Conservation (phyloP, 1,284 basidiomycete genomes). For the Tilletia walkeri region DNA sequence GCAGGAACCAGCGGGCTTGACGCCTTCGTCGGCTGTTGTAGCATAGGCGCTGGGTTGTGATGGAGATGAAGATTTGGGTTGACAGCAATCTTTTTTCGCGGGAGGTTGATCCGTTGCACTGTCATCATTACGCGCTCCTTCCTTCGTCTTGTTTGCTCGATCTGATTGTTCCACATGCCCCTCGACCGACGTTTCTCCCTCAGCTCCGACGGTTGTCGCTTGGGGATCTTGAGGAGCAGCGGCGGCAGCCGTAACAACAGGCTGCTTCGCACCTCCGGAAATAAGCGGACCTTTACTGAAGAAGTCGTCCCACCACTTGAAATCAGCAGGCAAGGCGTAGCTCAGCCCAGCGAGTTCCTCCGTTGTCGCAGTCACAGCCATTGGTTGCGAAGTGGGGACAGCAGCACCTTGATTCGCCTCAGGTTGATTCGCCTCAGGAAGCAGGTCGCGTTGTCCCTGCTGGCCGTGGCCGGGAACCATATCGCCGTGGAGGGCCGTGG, state of each 20-base stretch:
- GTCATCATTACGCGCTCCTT: no score
- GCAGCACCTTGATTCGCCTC: not conserved
- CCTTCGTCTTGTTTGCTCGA: no score
- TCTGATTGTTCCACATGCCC: no score
- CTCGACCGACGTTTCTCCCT: no score
- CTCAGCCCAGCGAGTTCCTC: conserved; percentile 27
- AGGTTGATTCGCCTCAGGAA: not conserved
- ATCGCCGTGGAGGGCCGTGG: no score
- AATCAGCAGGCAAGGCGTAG: conserved; percentile 52
- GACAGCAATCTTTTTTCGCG: not conserved
- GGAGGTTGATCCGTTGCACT: no score
- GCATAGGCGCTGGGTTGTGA: not conserved
- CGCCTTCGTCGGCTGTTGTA: not conserved
- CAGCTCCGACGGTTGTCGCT: no score
- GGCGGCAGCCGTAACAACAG: not conserved
- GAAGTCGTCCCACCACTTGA: conserved; percentile 50
- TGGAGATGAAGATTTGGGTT: not conserved
- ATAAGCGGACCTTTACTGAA: conserved; percentile 1
- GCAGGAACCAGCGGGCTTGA: no score
- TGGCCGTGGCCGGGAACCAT: not conserved
- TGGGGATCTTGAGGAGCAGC: not conserved
- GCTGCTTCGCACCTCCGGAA: not conserved
- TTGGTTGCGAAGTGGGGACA: no score
- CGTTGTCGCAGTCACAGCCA: not conserved
- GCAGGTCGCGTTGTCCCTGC: not conserved